Evolutionary conservation across 2,329 filamentous ascomycete genomes (phyloP).

Genomic region (Ascochyta pisi): DNA sequence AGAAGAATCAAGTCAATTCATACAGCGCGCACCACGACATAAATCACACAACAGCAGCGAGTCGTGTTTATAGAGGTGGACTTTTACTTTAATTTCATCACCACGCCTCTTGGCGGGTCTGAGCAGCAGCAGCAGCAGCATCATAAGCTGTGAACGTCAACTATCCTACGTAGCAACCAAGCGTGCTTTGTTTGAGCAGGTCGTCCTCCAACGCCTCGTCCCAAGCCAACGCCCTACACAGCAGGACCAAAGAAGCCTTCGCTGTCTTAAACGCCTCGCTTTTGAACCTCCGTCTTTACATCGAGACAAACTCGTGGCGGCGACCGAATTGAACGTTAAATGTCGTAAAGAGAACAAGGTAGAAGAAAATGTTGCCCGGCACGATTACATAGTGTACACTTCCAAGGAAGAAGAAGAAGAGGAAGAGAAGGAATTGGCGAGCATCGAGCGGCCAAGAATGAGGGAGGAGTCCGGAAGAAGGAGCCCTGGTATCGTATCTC

Average conservation of each 20-base stretch:
- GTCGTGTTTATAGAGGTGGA: neutral
- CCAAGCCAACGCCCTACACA: slow-evolving; percentile 15
- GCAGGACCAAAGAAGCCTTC: slow-evolving; percentile 7
- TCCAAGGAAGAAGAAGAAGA: slow-evolving; percentile 18
- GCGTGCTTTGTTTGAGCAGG: slow-evolving; percentile 1
- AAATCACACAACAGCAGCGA: neutral
- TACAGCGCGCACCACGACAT: too few species aligned
- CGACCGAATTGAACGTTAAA: slow-evolving; percentile 15
- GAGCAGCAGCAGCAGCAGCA: neutral
- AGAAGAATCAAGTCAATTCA: too few species aligned
- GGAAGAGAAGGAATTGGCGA: slow-evolving; percentile 30
- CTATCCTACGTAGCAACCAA: slow-evolving; percentile 19
- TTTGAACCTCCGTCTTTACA: slow-evolving; percentile 14
- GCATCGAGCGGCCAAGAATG: slow-evolving; percentile 23
- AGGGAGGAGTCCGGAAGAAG: slow-evolving; percentile 24
- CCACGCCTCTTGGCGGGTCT: slow-evolving; percentile 17
- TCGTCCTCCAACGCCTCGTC: slow-evolving; percentile 10
- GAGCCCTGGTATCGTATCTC: slow-evolving; percentile 33
- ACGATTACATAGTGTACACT: slow-evolving; percentile 48
- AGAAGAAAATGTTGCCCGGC: slow-evolving; percentile 17
- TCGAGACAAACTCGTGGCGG: slow-evolving; percentile 15
- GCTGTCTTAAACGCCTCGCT: slow-evolving; percentile 16
- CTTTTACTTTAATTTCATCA: slow-evolving; percentile 16
- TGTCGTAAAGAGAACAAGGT: slow-evolving; percentile 15
- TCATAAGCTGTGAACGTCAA: slow-evolving; percentile 8